Evolutionary conservation across 805 yeast genomes (phyloP).

Genomic region (Candida ortonii): DNA sequence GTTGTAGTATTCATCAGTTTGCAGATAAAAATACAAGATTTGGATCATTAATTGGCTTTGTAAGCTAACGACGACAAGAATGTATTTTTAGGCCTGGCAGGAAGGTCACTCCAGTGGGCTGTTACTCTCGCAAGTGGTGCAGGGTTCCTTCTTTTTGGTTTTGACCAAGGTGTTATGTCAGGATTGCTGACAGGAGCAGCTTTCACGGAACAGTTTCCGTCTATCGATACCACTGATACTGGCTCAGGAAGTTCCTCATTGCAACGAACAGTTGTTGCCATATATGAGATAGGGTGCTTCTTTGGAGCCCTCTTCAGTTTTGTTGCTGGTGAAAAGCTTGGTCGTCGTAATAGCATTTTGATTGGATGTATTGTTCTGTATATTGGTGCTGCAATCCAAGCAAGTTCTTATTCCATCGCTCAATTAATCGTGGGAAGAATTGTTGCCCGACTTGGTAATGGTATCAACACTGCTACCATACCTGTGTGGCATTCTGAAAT

Average conservation of each 20-base stretch:
- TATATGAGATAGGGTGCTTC: conserved; percentile 48
- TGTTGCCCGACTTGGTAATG: conserved; percentile 68
- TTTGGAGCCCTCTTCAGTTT: conserved; percentile 42
- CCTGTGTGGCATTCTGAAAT: conserved; percentile 76
- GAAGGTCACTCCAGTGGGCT: conserved; percentile 17
- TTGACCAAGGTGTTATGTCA: conserved; percentile 73
- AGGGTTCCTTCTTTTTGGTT: conserved; percentile 48
- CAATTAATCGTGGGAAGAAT: conserved; percentile 60
- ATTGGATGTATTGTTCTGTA: conserved; percentile 55
- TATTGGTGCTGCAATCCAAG: conserved; percentile 57
- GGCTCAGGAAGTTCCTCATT: conserved; percentile 24
- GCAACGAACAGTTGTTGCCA: conserved; percentile 48
- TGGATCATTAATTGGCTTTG: too few relatives aligned
- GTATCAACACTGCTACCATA: conserved; percentile 65
- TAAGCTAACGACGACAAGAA: too few relatives aligned
- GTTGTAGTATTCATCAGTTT: too few relatives aligned
- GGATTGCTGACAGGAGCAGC: conserved; percentile 52
- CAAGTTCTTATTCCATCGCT: conserved; percentile 42
- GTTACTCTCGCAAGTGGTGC: conserved; percentile 45
- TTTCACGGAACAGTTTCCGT: conserved; percentile 59
- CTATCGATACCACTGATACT: conserved; percentile 19
- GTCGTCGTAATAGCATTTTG: conserved; percentile 55
- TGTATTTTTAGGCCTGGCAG: conserved; percentile 16
- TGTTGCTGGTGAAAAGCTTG: conserved; percentile 47
- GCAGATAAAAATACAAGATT: too few relatives aligned